Conservation (phyloP, 331 rosid genomes). For the Ulmus americana region DNA sequence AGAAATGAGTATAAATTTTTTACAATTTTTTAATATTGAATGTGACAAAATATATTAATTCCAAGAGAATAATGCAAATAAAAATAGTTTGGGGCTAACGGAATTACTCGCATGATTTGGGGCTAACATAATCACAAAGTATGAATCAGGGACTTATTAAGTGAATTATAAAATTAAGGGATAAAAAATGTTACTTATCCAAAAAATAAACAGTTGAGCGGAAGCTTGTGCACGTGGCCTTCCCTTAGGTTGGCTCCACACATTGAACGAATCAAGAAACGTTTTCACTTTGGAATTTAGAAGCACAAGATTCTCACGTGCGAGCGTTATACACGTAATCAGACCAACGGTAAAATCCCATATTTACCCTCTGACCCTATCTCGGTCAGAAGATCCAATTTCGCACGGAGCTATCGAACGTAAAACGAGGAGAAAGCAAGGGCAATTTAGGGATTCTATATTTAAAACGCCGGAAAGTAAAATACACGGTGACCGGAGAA, state of each 20-base stretch:
- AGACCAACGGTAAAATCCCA: background rate
- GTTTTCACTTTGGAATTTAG: background rate
- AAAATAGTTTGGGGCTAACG: no score
- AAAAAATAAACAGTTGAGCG: no score
- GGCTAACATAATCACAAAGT: no score
- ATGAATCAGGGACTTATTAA: no score
- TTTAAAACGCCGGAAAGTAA: conserved; percentile 22
- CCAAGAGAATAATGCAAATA: no score
- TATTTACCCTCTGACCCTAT: conserved; percentile 8
- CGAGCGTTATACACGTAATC: conserved; percentile 19
- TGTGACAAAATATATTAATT: no score
- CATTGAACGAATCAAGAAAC: background rate
- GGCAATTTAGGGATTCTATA: background rate
- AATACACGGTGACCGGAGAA: conserved; percentile 41
- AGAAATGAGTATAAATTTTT: no score
- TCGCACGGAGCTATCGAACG: background rate
- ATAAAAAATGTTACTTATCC: no score
- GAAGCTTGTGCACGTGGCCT: conserved; percentile 3
- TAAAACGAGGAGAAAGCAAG: background rate
- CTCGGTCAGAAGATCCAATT: background rate
- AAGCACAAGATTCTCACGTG: conserved; percentile 24
- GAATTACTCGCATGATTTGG: no score
- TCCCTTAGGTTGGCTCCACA: background rate
- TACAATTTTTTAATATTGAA: no score
- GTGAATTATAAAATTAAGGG: no score